Evolutionary conservation across 2,329 filamentous ascomycete species (phyloP), one percentile per base, ranked within the genome.

Genomic region (Aureobasidium leucospermi): DNA sequence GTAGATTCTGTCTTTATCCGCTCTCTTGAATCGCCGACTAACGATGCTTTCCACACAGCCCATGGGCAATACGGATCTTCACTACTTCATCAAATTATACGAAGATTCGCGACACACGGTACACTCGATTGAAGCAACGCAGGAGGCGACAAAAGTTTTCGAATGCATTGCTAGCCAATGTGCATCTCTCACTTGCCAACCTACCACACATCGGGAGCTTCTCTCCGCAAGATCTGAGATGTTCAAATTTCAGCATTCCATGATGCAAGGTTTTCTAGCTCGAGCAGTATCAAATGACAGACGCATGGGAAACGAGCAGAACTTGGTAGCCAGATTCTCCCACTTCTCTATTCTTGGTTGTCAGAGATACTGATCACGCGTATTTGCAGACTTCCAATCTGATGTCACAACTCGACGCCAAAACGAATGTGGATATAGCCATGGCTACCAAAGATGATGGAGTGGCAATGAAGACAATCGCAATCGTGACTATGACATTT

Each of bases 391-490:
- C 41, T 6, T 76, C 75, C 64, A 72, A 76, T 52, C 66, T 73
- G 1, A 73, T 76, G 19, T 73, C 71, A 3, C 72, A 75, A 61
- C 66, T 66, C 19, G 73, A 76, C 63, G 73, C 68, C 45, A 66
- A 65, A 16, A 43, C 28, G 15, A 55, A 55, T 28, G 28, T 55
- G 19, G 38, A 55, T 7, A 42, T 55, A 3, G 53, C 53, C 36
- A 38, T 43, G 39, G 62, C 70, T 3, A 68, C 75, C 65, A 67
- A 71, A 51, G 65, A 65, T 5, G 73, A 75, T 59, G 71, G 66
- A 42, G 65, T 67, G 19, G 70, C 70, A 8, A 75, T 76, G 73
- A 74, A 74, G 55, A 70, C 70, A 0, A 74, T 76, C 16, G 73
- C 74, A 0, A 62, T 73, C 9, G 66, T 72, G 48, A 75, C 73